Conservation (phyloP, 345 rosid species). For the Dipteronia dyeriana region DNA sequence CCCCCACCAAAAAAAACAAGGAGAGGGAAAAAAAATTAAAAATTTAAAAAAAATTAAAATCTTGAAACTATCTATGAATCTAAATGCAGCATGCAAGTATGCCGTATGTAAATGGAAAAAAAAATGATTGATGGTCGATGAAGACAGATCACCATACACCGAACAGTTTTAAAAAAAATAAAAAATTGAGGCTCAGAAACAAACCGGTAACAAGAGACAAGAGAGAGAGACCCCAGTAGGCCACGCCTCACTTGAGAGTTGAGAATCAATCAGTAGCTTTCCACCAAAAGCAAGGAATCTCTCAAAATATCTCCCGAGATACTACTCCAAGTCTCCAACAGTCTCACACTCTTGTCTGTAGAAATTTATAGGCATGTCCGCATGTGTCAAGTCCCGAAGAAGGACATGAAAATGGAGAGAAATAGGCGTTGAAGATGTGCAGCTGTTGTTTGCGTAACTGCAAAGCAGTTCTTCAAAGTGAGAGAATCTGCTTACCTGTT, state of each 20-base stretch:
- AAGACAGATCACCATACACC: not conserved
- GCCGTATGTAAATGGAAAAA: not conserved
- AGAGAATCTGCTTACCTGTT: too few species aligned
- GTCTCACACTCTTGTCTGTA: not conserved
- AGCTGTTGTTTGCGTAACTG: too few species aligned
- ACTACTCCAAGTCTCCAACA: not conserved
- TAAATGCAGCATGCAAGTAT: not conserved
- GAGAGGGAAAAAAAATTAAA: not conserved
- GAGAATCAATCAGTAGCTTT: not conserved
- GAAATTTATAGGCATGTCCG: too few species aligned
- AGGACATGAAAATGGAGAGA: too few species aligned
- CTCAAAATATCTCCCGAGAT: not conserved
- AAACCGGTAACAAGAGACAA: constrained; percentile 17
- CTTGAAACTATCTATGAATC: not conserved
- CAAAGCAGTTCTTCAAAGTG: too few species aligned
- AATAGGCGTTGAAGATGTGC: too few species aligned
- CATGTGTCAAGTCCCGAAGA: too few species aligned
- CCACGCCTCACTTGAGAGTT: not conserved
- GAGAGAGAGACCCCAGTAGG: not conserved
- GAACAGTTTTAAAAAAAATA: not conserved
- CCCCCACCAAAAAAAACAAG: not conserved
- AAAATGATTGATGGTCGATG: not conserved
- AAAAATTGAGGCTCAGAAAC: too few species aligned
- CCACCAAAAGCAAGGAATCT: not conserved
- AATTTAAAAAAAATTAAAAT: not conserved